These are phyloP conservation scores for Penicillium herquei DNA, from an alignment of 495 filamentous ascomycete species.

Conservation along the genomic window DNA sequence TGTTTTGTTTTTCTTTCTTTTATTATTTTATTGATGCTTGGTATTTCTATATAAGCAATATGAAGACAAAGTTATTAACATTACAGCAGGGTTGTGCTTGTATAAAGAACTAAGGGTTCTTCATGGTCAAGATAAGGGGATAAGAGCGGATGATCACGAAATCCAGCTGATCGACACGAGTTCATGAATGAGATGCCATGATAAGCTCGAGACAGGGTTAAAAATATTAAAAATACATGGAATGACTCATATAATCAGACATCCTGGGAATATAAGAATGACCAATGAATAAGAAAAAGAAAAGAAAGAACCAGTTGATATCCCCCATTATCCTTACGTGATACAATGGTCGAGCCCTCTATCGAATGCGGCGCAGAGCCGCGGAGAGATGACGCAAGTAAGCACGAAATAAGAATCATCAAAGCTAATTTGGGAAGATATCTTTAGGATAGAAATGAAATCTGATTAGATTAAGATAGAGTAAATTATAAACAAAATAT, in stretches of 20 bases:
- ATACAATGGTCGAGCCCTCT: background rate
- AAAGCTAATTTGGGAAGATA: constrained; percentile 3
- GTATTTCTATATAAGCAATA: background rate
- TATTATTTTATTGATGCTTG: background rate
- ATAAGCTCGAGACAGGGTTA: background rate
- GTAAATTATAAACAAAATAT: no score
- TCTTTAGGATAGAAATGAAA: background rate
- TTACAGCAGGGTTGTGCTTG: no score
- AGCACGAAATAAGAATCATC: constrained; percentile 14
- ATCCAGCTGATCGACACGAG: constrained; percentile 2
- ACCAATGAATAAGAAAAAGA: no score
- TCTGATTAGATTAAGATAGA: no score
- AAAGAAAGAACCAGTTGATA: no score
- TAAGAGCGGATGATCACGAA: background rate
- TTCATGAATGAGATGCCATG: background rate
- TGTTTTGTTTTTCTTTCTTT: background rate
- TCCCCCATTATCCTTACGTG: no score
- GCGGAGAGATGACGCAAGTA: constrained; percentile 22
- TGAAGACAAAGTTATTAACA: background rate
- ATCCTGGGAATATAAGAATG: no score
- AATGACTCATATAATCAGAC: no score
- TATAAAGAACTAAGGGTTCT: background rate
- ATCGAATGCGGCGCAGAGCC: constrained; percentile 15
- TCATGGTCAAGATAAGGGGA: background rate
- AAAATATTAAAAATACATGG: no score